Conservation (phyloP, 164 flowering plant species). For the Pachysandra terminalis region DNA sequence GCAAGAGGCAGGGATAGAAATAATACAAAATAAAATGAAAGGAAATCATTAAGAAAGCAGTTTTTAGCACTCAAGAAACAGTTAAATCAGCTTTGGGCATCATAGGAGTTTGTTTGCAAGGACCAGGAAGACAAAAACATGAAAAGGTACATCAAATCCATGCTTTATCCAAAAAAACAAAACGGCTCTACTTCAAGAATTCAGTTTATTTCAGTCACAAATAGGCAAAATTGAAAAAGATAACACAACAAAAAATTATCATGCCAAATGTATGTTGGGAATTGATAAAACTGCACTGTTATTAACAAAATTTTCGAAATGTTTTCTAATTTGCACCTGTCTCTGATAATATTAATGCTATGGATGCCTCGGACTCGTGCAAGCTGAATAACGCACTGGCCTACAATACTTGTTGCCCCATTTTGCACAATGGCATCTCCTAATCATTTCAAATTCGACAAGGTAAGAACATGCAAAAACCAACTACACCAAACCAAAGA, state of each 20-base stretch:
- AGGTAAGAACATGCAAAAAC: conserved; percentile 9
- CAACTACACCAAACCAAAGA: neutral
- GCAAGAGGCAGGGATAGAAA: too few species aligned
- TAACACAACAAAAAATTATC: neutral
- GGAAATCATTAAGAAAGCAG: too few species aligned
- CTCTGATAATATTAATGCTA: conserved; percentile 79
- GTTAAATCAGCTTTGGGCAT: too few species aligned
- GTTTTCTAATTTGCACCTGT: conserved; percentile 48
- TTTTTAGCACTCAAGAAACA: too few species aligned
- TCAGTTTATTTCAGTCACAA: too few species aligned
- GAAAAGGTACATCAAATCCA: too few species aligned
- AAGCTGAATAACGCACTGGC: conserved; percentile 94
- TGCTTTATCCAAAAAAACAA: too few species aligned
- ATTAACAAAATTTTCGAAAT: neutral
- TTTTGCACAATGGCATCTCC: conserved; percentile 94
- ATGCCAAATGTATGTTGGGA: too few species aligned
- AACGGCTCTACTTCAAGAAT: too few species aligned
- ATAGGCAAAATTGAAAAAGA: neutral
- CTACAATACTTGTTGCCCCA: conserved; percentile 98
- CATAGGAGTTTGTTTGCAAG: too few species aligned
- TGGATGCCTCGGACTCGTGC: conserved; percentile 70
- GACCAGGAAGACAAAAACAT: too few species aligned
- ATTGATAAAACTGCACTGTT: neutral
- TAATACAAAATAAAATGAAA: too few species aligned
- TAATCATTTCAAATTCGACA: conserved; percentile 25